These are phyloP conservation scores for Pseudocercospora cruenta DNA, from an alignment of 2,329 filamentous ascomycete species.

Conservation along the genomic window DNA sequence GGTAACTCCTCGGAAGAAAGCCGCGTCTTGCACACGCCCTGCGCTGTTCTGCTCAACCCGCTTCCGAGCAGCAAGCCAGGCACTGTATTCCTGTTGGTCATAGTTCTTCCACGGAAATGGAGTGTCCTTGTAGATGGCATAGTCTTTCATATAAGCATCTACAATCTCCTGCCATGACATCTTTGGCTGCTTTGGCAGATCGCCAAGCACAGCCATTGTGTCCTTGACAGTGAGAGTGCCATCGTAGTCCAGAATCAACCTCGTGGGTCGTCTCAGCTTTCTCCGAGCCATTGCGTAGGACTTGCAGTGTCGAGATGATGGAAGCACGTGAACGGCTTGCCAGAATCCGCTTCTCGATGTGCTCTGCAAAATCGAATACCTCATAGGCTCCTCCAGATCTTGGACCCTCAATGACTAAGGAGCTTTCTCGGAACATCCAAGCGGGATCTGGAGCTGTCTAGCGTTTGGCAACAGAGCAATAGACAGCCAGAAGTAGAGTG, in stretches of 20 bases:
- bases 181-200: constrained; percentile 38
- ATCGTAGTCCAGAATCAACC: constrained; percentile 51
- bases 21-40: constrained; percentile 43
- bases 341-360: constrained; percentile 2
- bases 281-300: constrained; percentile 13
- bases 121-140: constrained; percentile 37
- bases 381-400: constrained; percentile 4
- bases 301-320: neutral
- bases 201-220: constrained; percentile 48
- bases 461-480: neutral
- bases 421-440: neutral
- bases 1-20: constrained; percentile 46
- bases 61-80: constrained; percentile 43
- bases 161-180: constrained; percentile 43
- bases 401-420: neutral
- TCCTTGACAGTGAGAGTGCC: constrained; percentile 51
- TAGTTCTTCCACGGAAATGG: constrained; percentile 35
- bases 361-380: neutral
- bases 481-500: neutral
- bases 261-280: constrained; percentile 21
- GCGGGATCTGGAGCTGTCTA: neutral
- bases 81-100: constrained; percentile 41
- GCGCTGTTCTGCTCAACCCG: constrained; percentile 47
- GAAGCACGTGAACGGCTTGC: neutral
- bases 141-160: constrained; percentile 48